Conservation (phyloP, 768 basidiomycete species). For the Pisolithus tinctorius region DNA sequence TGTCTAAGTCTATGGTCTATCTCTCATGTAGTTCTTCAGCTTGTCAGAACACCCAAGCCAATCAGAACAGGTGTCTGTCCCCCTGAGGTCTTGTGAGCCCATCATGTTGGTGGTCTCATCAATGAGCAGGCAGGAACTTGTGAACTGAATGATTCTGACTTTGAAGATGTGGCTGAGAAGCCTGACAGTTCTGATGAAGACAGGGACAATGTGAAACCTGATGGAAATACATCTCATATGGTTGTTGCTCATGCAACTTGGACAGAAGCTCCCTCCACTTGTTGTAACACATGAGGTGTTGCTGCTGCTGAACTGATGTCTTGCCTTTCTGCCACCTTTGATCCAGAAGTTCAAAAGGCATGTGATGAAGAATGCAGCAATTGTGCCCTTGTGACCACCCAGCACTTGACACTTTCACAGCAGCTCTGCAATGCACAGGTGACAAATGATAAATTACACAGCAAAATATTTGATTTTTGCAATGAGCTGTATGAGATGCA, state of each 20-base stretch:
- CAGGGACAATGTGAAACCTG: background rate
- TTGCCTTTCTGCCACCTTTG: conserved; percentile 15
- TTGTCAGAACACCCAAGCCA: conserved; percentile 20
- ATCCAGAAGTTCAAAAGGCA: conserved; percentile 16
- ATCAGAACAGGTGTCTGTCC: conserved; percentile 19
- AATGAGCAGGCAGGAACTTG: conserved; percentile 16
- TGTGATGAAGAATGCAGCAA: conserved; percentile 18
- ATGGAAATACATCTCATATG: background rate
- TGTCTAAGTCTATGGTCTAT: background rate
- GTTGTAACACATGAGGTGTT: conserved; percentile 4
- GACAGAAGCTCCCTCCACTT: conserved; percentile 3
- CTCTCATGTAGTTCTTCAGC: background rate
- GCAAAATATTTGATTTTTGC: conserved; percentile 6
- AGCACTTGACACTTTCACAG: conserved; percentile 17
- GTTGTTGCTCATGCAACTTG: conserved; percentile 1
- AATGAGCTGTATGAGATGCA: conserved; percentile 9
- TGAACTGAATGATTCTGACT: conserved; percentile 18
- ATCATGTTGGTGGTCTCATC: conserved; percentile 20
- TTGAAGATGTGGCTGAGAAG: conserved; percentile 1
- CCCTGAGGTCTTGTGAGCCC: conserved; percentile 15
- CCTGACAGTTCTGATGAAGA: background rate
- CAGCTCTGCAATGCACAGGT: conserved; percentile 24
- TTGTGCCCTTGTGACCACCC: conserved; percentile 17
- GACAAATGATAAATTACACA: conserved; percentile 6
- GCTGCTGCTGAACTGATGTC: conserved; percentile 16